Base-by-base conservation (phyloP, 371 early-diverging fungal genomes). In the Capillidium heterosporum region DNA sequence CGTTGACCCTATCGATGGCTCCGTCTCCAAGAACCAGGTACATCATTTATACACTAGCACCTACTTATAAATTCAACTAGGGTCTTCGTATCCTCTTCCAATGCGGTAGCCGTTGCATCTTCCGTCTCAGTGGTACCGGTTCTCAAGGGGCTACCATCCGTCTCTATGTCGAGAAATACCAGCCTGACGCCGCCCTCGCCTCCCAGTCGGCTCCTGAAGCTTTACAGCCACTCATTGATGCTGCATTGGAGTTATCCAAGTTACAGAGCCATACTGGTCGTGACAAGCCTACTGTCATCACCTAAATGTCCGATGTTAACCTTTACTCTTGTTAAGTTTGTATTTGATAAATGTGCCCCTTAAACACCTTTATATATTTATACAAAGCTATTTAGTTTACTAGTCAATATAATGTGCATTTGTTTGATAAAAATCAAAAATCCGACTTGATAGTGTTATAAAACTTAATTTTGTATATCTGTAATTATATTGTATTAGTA, bases 111-210 rank as follows among this genome's bases (percentile, higher is more conserved):
- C 84, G 97, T 56, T 74, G 95, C 52, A 80, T 97, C 48, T 84
- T 90, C 69, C 85, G 97, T 29, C 70, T 95, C 29, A 85, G 85
- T 44, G 97, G 97, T 15, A 97, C 97, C 1, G 97, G 97, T 17
- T 87, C 87, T 7, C 85, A 87, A 57, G 95, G 95, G 26, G 97
- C 97, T 1, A 97, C 97, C 32, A 77, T 97, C 39, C 85, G 97
- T 60, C 71, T 97, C 26, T 97, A 97, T 60, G 86, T 92, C 26
- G 97, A 97, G 66, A 87, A 88, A 67, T 95, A 90, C 63, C 73
- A 79, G 26, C 62, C 70, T n/a, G 74, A 88, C 58, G 57, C 69
- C 2, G 61, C 65, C 15, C 71, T 80, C 57, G 82, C 77, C 63
- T 66, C 69, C 41, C 60, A 66, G 24, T 85, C 87, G 27, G 80